Conservation (phyloP, 2,329 filamentous ascomycete genomes). For the Sclerotinia nivalis region DNA sequence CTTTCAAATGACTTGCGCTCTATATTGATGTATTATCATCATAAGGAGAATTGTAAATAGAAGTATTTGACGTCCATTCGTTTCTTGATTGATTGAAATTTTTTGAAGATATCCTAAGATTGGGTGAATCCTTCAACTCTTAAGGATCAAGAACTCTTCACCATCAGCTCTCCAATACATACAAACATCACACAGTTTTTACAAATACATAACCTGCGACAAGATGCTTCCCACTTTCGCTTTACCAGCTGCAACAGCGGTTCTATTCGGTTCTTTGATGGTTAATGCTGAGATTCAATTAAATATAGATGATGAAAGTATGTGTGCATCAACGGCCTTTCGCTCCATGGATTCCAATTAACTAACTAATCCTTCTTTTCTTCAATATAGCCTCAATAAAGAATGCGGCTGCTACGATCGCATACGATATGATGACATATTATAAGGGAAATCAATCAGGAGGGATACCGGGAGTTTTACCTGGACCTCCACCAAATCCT, state of each 20-base stretch:
- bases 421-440: slow-evolving; percentile 43
- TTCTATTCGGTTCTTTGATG: slow-evolving; percentile 41
- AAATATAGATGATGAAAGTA: slow-evolving; percentile 37
- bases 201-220: neutral
- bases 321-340: neutral
- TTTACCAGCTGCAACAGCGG: slow-evolving; percentile 31
- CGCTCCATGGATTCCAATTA: neutral
- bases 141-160: neutral
- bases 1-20: slow-evolving; percentile 5
- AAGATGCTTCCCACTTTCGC: slow-evolving; percentile 34
- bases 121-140: slow-evolving; percentile 6
- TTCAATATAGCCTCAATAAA: slow-evolving; percentile 45
- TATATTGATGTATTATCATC: slow-evolving; percentile 11
- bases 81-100: slow-evolving; percentile 21
- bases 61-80: slow-evolving; percentile 30
- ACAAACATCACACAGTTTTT: neutral
- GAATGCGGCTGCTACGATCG: slow-evolving; percentile 38
- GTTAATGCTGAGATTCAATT: slow-evolving; percentile 37
- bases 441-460: slow-evolving; percentile 47
- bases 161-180: neutral
- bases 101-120: slow-evolving; percentile 12
- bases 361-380: slow-evolving; percentile 34
- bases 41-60: neutral
- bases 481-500: slow-evolving; percentile 46
- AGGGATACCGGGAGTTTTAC: slow-evolving; percentile 52